Conservation (phyloP, 495 filamentous ascomycete genomes). For the Penicillium roqueforti region DNA sequence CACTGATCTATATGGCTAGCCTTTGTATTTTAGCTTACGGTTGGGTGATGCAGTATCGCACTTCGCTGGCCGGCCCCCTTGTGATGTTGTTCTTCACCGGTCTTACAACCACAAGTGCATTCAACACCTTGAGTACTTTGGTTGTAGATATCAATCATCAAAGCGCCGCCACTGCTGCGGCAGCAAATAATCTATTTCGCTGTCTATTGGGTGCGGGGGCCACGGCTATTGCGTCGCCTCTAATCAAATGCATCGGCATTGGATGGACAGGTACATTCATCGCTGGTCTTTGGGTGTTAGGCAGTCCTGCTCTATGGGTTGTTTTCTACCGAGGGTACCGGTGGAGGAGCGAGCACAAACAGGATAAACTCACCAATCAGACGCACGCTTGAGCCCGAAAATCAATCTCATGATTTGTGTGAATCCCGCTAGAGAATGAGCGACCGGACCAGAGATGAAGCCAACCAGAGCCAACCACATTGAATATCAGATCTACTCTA, state of each 20-base stretch:
- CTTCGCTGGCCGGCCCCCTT: conserved; percentile 34
- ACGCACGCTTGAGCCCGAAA: no score
- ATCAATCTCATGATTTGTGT: neutral
- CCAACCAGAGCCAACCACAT: neutral
- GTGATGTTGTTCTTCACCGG: conserved; percentile 43
- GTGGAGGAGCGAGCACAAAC: conserved; percentile 29
- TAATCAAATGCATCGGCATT: conserved; percentile 43
- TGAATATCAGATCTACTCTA: no score
- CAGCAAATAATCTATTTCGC: conserved; percentile 46
- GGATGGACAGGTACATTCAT: conserved; percentile 47
- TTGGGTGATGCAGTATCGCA: conserved; percentile 41
- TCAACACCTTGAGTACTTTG: conserved; percentile 35
- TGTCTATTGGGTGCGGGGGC: conserved; percentile 44
- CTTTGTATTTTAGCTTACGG: conserved; percentile 39
- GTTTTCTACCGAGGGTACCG: conserved; percentile 31
- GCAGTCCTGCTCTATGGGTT: conserved; percentile 31
- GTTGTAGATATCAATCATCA: conserved; percentile 43
- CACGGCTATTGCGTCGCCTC: conserved; percentile 35
- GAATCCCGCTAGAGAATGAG: neutral
- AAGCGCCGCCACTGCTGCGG: conserved; percentile 40
- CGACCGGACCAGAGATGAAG: neutral
- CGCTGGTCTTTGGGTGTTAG: conserved; percentile 28
- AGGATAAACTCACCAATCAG: no score
- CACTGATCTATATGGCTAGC: conserved; percentile 31
- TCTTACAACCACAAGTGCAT: conserved; percentile 23